phyloP scores from a whole-genome alignment of 139 green algal genomes.

The Chlamydomonas applanata region DNA sequence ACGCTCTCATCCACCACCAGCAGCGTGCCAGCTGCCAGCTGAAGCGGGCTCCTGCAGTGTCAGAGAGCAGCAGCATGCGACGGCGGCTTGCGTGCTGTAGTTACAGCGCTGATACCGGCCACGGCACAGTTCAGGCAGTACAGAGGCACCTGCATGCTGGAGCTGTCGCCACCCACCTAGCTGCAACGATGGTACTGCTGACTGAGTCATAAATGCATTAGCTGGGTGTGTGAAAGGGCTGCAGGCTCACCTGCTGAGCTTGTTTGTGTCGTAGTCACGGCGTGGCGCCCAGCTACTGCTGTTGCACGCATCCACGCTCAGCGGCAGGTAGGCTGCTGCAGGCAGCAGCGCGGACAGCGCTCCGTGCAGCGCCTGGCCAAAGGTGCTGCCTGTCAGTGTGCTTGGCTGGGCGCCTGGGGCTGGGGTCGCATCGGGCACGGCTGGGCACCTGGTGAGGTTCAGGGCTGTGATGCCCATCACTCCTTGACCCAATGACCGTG shows the following conservation, averaged over 20 bases:
- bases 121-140: too few species aligned
- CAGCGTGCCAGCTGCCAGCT: constrained; percentile 57
- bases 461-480: constrained; percentile 21
- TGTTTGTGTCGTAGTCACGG: constrained; percentile 9
- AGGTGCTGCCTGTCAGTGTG: not conserved
- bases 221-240: too few species aligned
- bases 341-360: constrained; percentile 35
- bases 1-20: constrained; percentile 74
- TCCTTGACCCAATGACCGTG: not conserved
- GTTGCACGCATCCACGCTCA: constrained; percentile 40
- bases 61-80: not conserved
- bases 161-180: too few species aligned
- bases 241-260: constrained; percentile 12
- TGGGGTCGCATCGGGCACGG: not conserved
- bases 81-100: too few species aligned
- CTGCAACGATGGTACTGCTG: too few species aligned
- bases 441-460: constrained; percentile 38
- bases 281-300: constrained; percentile 16
- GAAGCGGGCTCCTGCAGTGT: constrained; percentile 39
- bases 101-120: too few species aligned
- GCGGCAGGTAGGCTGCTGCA: constrained; percentile 26
- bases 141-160: too few species aligned
- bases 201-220: too few species aligned
- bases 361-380: constrained; percentile 20
- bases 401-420: not conserved